Percentiles rank a stretch among this genome's conserved stretches.
Conservation (phyloP, 2,329 filamentous ascomycete genomes). For the Lachnellula subtilissima region DNA sequence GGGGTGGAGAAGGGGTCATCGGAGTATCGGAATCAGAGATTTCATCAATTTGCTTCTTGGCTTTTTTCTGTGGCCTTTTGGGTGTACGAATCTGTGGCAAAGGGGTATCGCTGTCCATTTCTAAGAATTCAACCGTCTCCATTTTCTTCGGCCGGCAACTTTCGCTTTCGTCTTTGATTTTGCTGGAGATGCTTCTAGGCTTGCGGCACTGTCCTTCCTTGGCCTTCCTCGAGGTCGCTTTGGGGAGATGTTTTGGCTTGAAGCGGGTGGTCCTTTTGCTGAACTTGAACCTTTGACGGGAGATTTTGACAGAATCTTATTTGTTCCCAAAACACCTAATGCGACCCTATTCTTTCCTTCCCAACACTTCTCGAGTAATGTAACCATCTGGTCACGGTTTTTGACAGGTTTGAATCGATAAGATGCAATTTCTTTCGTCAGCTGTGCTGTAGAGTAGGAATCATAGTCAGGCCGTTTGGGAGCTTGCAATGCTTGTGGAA, state of each 20-base stretch:
- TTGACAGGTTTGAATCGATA: constrained; percentile 73
- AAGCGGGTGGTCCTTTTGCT: neutral
- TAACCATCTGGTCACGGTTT: constrained; percentile 63
- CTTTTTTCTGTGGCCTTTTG: constrained; percentile 24
- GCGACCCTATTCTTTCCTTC: constrained; percentile 45
- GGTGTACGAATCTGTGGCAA: constrained; percentile 26
- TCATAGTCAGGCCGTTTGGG: constrained; percentile 51
- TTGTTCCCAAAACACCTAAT: constrained; percentile 23
- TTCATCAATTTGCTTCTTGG: constrained; percentile 35
- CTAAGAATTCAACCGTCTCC: constrained; percentile 14
- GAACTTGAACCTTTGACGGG: constrained; percentile 2
- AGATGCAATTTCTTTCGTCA: constrained; percentile 55
- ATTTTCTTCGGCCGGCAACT: constrained; percentile 11
- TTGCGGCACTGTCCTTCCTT: constrained; percentile 33
- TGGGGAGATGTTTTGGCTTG: constrained; percentile 24
- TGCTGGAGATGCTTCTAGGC: constrained; percentile 9
- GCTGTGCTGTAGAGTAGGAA: constrained; percentile 55
- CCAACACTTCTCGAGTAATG: constrained; percentile 68
- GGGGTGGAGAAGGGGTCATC: constrained; percentile 24
- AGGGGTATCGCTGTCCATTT: constrained; percentile 19
- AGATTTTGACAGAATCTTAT: constrained; percentile 10
- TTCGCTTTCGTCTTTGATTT: constrained; percentile 14
- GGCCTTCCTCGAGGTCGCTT: constrained; percentile 40
- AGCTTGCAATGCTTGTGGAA: constrained; percentile 1
- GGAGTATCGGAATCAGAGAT: constrained; percentile 46